Base-by-base conservation (phyloP, 2,329 filamentous ascomycete species). In the Simplicillium sp. region DNA sequence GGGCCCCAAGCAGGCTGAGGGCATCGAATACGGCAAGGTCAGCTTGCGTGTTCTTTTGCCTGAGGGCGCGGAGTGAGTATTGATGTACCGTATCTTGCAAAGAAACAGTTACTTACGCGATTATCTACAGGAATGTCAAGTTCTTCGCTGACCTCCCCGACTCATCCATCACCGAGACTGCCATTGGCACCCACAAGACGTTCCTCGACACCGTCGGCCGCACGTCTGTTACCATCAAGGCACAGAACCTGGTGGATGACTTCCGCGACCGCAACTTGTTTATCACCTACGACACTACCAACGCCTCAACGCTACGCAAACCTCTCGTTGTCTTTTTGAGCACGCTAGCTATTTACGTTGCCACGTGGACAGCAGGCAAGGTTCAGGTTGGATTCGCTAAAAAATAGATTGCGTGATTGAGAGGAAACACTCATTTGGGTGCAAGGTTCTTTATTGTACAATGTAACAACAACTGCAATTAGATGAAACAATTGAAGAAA, bases 191-290 rank as follows among this genome's bases (percentile, higher is more conserved):
- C n/a, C 78, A 92, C 66, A 82, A 81, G 62, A 96, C 89, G 0
- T 98, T 88, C 65, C 84, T 98, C 66, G 92, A 98, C 62, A 97
- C 92, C 0, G 54, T 90, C 28, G 92, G 92, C 46, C 85, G 92
- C 48, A 94, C 90, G 1, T 76, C 82, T 0, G 71, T 98, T 45
- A 82, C 75, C 38, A 72, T 98, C 54, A 84, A 82, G 46, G 86
- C 87, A 7, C 73, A 80, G 51, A 97, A 96, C 60, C 68, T 97
- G 39, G 86, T 94, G 1, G 92, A 98, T 52, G 92, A 97, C 50
- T 78, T 89, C 55, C 77, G 89, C 40, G 87, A 89, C 54, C 80
- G 85, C 28, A 81, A 92, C 48, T 62, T 97, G 16, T 69, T 95
- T 51, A 84, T 97, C 40, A 83, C 84, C 2, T 98, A 98, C 61